phyloP scores from a whole-genome alignment of 2,329 filamentous ascomycete genomes.

The Verticillium klebahnii region DNA sequence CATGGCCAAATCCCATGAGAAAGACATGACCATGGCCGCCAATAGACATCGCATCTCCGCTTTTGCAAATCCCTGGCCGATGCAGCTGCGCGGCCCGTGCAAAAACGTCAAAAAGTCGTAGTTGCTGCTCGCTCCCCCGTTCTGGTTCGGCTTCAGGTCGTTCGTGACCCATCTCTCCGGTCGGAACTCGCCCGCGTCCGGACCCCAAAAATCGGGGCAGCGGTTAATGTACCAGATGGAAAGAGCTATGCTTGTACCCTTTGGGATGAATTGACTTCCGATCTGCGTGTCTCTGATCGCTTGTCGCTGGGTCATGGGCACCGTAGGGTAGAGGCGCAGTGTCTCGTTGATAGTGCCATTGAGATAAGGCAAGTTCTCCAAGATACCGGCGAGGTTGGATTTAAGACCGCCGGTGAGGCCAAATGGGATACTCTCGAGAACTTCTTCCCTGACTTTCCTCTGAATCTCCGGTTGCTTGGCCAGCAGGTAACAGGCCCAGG shows the following conservation, averaged over 20 bases:
- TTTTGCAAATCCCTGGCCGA: slow-evolving; percentile 68
- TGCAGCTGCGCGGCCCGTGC: slow-evolving; percentile 63
- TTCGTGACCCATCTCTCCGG: slow-evolving; percentile 72
- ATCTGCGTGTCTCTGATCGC: slow-evolving; percentile 53
- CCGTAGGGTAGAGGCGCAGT: slow-evolving; percentile 62
- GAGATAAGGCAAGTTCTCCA: slow-evolving; percentile 64
- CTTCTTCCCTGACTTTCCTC: slow-evolving; percentile 53
- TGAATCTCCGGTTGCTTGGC: slow-evolving; percentile 55
- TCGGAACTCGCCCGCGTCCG: slow-evolving; percentile 64
- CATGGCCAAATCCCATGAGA: slow-evolving; percentile 52
- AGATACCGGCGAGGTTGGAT: slow-evolving; percentile 37
- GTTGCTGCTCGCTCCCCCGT: slow-evolving; percentile 62
- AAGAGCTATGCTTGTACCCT: slow-evolving; percentile 59
- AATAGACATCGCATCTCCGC: slow-evolving; percentile 71
- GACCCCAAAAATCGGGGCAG: slow-evolving; percentile 66
- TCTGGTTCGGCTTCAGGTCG: slow-evolving; percentile 63
- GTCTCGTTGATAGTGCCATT: slow-evolving; percentile 67
- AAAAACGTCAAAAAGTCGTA: slow-evolving; percentile 75
- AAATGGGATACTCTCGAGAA: slow-evolving; percentile 42
- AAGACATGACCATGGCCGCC: slow-evolving; percentile 61
- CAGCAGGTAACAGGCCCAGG: slow-evolving; percentile 59
- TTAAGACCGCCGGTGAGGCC: background rate
- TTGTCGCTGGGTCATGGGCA: slow-evolving; percentile 59
- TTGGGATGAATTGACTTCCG: slow-evolving; percentile 55
- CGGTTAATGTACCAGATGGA: slow-evolving; percentile 64